Conservation (phyloP, 768 basidiomycete species). For the Mycena crocata region DNA sequence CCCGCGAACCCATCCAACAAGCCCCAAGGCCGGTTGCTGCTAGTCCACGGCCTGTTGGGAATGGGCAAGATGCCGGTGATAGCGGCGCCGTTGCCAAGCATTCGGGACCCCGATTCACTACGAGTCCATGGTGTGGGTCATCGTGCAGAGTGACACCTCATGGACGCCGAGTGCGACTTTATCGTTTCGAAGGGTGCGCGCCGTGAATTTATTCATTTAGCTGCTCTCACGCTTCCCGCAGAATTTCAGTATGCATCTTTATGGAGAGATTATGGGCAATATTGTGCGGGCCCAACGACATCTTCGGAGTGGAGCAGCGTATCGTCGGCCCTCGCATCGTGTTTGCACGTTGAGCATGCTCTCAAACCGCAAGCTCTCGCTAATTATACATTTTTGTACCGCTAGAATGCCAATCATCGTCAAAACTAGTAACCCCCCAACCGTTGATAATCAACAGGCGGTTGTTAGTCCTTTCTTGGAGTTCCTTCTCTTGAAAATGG, state of each 20-base stretch:
- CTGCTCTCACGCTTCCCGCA: not conserved
- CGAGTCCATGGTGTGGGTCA: conserved; percentile 64
- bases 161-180: conserved; percentile 61
- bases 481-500: too few relatives aligned
- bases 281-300: conserved; percentile 51
- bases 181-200: conserved; percentile 66
- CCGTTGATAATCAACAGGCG: too few relatives aligned
- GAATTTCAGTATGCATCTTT: conserved; percentile 75
- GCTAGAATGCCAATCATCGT: conserved; percentile 58
- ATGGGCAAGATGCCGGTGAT: conserved; percentile 76
- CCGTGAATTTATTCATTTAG: too few relatives aligned
- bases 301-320: conserved; percentile 37
- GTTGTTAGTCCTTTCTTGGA: too few relatives aligned
- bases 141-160: conserved; percentile 81
- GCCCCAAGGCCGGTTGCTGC: conserved; percentile 45
- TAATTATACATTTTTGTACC: conserved; percentile 47
- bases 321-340: conserved; percentile 60
- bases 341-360: conserved; percentile 80
- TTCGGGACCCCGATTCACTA: conserved; percentile 45
- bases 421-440: conserved; percentile 68
- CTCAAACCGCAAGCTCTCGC: conserved; percentile 45
- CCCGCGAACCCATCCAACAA: conserved; percentile 54
- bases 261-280: conserved; percentile 57
- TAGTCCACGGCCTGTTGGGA: conserved; percentile 68
- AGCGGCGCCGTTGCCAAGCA: conserved; percentile 57